These are phyloP conservation scores for Citrus australasica DNA, from an alignment of 345 rosid genomes.

Conservation along the genomic window DNA sequence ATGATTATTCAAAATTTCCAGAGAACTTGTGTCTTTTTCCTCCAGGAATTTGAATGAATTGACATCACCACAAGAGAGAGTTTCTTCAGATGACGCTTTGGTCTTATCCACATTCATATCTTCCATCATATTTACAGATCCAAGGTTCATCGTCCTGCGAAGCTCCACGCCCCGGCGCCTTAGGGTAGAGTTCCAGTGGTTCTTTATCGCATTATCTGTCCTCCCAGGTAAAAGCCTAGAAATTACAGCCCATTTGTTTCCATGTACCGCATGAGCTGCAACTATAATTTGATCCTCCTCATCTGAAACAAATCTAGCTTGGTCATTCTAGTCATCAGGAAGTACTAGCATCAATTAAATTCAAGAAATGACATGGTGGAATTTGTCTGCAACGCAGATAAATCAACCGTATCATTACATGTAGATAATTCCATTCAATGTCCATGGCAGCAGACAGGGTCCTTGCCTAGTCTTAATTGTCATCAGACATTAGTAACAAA, in stretches of 20 bases:
- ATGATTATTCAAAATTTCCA: constrained; percentile 40
- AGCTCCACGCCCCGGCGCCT: constrained; percentile 48
- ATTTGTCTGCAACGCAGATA: neutral
- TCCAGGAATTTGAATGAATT: constrained; percentile 51
- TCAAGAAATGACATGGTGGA: neutral
- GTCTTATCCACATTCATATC: constrained; percentile 43
- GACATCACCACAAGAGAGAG: constrained; percentile 64
- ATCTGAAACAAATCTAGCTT: constrained; percentile 35
- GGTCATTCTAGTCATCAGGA: neutral
- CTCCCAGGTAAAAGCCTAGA: constrained; percentile 80
- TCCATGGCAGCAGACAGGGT: neutral
- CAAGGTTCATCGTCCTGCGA: constrained; percentile 26
- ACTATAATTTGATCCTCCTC: constrained; percentile 71
- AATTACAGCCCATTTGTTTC: constrained; percentile 86
- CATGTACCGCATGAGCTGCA: constrained; percentile 63
- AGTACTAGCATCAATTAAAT: constrained; percentile 8
- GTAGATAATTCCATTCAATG: neutral
- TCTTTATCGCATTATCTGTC: constrained; percentile 88
- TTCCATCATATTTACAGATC: constrained; percentile 33
- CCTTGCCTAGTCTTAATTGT: neutral
- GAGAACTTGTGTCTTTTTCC: constrained; percentile 51
- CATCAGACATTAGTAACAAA: neutral
- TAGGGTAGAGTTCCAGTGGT: constrained; percentile 87
- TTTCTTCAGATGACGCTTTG: constrained; percentile 70
- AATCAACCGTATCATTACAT: neutral